Conservation (phyloP, 768 basidiomycete species). For the Naganishia antarctica region DNA sequence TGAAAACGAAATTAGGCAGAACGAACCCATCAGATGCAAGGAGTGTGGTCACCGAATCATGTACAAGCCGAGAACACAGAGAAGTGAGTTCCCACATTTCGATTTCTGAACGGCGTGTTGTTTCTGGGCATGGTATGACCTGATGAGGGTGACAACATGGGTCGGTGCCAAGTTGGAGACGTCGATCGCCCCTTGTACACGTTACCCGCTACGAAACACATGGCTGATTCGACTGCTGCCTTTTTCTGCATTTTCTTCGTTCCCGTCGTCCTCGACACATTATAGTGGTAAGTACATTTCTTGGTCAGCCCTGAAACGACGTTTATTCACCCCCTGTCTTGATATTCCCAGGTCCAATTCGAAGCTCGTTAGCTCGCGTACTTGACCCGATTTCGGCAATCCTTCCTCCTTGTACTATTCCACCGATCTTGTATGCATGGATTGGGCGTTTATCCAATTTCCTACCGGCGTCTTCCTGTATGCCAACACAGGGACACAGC, state of each 20-base stretch:
- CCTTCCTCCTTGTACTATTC: background rate
- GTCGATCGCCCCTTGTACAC: no score
- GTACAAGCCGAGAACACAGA: constrained; percentile 93
- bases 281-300: constrained; percentile 5
- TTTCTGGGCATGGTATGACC: background rate
- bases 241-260: background rate
- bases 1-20: constrained; percentile 80
- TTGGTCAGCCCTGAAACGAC: no score
- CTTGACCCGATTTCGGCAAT: background rate
- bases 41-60: constrained; percentile 98
- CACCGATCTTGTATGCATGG: no score
- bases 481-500: no score
- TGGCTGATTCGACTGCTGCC: no score
- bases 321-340: no score
- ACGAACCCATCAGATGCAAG: constrained; percentile 90
- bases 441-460: no score
- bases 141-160: no score
- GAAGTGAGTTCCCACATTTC: constrained; percentile 61
- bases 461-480: no score
- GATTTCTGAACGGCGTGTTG: background rate
- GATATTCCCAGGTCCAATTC: constrained; percentile 47
- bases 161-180: no score
- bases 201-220: no score
- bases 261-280: background rate
- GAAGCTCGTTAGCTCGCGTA: constrained; percentile 61